phyloP scores from a whole-genome alignment of 768 basidiomycete genomes.

The Heimioporus sp. region DNA sequence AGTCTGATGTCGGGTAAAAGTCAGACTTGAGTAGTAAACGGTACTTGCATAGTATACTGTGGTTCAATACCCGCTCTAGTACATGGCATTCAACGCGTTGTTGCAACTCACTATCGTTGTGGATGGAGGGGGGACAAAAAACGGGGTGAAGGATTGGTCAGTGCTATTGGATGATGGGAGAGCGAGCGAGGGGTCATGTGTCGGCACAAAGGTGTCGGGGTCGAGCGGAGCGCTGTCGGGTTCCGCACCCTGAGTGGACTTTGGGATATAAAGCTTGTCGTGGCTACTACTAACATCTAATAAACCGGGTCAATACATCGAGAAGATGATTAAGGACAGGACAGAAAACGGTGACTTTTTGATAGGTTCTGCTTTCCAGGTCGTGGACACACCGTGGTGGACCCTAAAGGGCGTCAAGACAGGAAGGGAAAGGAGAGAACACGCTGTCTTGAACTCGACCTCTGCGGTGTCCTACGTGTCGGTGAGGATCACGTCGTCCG shows the following conservation, averaged over 20 bases:
- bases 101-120: conserved; percentile 51
- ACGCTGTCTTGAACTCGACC: conserved; percentile 68
- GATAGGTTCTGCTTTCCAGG: conserved; percentile 68
- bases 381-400: conserved; percentile 63
- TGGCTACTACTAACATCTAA: conserved; percentile 59
- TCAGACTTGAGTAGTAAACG: too few relatives aligned
- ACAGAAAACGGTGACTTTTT: conserved; percentile 75
- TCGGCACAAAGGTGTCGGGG: conserved; percentile 69
- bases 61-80: conserved; percentile 88
- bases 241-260: conserved; percentile 18
- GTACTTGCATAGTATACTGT: conserved; percentile 69
- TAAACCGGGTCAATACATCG: not conserved
- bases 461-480: conserved; percentile 83
- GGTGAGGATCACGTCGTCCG: conserved; percentile 84
- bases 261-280: conserved; percentile 47
- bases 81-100: conserved; percentile 75
- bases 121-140: conserved; percentile 31
- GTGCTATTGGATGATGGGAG: conserved; percentile 24
- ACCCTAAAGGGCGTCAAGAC: conserved; percentile 34
- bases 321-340: not conserved
- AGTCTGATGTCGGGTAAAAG: conserved; percentile 12
- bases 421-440: not conserved
- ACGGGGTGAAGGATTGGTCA: conserved; percentile 8
- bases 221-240: conserved; percentile 61
- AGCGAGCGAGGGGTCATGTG: conserved; percentile 63